Conservation (phyloP, 164 flowering plant species). For the Hamamelis virginiana region DNA sequence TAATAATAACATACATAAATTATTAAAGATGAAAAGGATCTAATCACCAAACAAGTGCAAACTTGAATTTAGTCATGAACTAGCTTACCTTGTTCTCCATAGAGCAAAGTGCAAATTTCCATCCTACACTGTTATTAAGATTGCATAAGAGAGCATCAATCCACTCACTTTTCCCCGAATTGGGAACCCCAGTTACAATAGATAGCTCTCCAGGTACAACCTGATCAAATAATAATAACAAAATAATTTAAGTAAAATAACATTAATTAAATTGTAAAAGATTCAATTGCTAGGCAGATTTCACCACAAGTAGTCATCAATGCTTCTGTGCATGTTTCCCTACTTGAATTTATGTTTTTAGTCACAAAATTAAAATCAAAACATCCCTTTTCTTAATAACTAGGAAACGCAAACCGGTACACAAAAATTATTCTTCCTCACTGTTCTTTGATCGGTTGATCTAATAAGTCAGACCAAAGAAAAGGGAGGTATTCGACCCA, state of each 20-base stretch:
- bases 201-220: constrained; percentile 97
- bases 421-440: too few species aligned
- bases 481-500: too few species aligned
- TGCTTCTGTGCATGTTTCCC: too few species aligned
- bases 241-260: neutral
- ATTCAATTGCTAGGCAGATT: neutral
- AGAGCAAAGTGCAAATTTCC: constrained; percentile 96
- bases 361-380: neutral
- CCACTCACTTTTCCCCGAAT: constrained; percentile 99
- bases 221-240: constrained; percentile 52
- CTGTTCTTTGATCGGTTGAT: too few species aligned
- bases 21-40: neutral
- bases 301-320: neutral
- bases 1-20: neutral
- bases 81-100: constrained; percentile 84
- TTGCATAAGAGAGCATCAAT: constrained; percentile 97
- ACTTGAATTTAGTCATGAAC: neutral
- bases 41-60: neutral
- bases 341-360: neutral
- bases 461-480: too few species aligned
- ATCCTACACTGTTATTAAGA: constrained; percentile 62
- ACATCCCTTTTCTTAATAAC: neutral
- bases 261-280: neutral
- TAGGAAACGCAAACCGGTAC: neutral
- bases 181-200: constrained; percentile 92